Conservation (phyloP, 768 basidiomycete species). For the Hortiboletus flavorubellus region DNA sequence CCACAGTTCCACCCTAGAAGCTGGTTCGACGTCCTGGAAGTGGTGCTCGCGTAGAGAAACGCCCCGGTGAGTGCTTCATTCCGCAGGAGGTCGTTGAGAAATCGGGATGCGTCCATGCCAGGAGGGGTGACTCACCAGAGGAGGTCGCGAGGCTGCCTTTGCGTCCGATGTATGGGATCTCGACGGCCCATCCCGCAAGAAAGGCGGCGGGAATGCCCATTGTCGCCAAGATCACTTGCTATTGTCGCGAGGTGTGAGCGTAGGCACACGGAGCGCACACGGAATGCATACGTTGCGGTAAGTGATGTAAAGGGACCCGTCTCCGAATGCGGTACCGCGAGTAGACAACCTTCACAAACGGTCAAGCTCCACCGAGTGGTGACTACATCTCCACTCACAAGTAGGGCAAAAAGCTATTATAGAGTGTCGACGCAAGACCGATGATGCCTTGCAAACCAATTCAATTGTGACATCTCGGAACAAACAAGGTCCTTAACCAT, state of each 20-base stretch:
- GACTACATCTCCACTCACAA: conserved; percentile 35
- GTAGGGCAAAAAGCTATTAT: conserved; percentile 52
- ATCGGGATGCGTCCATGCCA: conserved; percentile 21
- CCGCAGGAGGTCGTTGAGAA: conserved; percentile 44
- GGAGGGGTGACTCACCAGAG: conserved; percentile 45
- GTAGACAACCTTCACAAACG: conserved; percentile 45
- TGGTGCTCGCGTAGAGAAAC: conserved; percentile 74
- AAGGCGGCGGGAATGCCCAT: conserved; percentile 72
- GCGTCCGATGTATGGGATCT: conserved; percentile 59
- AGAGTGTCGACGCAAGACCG: conserved; percentile 70
- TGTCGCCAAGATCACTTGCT: conserved; percentile 70
- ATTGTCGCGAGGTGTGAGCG: not conserved
- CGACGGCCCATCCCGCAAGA: conserved; percentile 68
- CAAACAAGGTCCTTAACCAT: conserved; percentile 18
- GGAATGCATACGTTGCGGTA: conserved; percentile 58
- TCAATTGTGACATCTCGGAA: not conserved
- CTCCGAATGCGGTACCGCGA: conserved; percentile 67
- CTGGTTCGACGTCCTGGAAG: conserved; percentile 62
- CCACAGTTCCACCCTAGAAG: conserved; percentile 81
- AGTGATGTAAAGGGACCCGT: conserved; percentile 64
- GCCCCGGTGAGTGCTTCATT: conserved; percentile 65
- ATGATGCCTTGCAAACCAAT: conserved; percentile 50
- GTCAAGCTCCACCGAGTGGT: not conserved
- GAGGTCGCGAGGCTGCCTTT: conserved; percentile 64
- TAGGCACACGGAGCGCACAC: too few relatives aligned